Evolutionary conservation across 106 monocot genomes (phyloP), one percentile per base, ranked within the genome.

Genomic region (Acorus gramineus): DNA sequence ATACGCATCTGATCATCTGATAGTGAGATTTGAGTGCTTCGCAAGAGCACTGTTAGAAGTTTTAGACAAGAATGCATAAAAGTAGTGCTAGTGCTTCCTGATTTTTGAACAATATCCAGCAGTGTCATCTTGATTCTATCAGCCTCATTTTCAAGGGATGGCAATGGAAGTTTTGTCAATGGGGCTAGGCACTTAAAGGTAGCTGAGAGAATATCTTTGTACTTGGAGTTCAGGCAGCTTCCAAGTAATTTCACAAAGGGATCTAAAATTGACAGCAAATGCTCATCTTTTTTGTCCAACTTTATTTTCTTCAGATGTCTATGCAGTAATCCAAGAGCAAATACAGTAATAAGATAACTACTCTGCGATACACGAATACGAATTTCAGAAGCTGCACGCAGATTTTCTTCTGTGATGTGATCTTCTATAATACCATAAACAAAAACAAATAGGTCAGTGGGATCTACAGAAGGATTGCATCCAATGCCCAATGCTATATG

Each of bases 361-460:
- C 76, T 73, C 52, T 65, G 76, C 28, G 57, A 42, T 6, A 64
- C 55, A 71, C 13, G 56, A 14, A 43, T 63, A 57, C 12, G 5
- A 55, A 10, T 6, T 3, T 12, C 11, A 1, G 46, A 57, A 47
- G 61, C 63, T 71, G 44, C 11, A 12, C 48, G 14, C 13, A 66
- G 55, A 47, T 49, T 44, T n/a, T 67, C 69, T 47, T 66, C 9
- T 3, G 13, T 48, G 51, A 79, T 63, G 57, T 59, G 67, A 68
- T 96, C 95, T 69, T 90, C 80, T 63, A 91, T 78, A 46, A 96
- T 87, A 47, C 90, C 80, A 79, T 90, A 91, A 3, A 88, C 85
- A 83, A 96, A 96, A 47, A 91, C 13, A 63, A 91, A 76, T 7
- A 96, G 59, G 13, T 91, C 82, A 46, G 68, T 69, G 42, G 57